Percentiles rank a stretch among this genome's conserved stretches.
Conservation (phyloP, 805 yeast species). For the Brettanomyces naardenensis region DNA sequence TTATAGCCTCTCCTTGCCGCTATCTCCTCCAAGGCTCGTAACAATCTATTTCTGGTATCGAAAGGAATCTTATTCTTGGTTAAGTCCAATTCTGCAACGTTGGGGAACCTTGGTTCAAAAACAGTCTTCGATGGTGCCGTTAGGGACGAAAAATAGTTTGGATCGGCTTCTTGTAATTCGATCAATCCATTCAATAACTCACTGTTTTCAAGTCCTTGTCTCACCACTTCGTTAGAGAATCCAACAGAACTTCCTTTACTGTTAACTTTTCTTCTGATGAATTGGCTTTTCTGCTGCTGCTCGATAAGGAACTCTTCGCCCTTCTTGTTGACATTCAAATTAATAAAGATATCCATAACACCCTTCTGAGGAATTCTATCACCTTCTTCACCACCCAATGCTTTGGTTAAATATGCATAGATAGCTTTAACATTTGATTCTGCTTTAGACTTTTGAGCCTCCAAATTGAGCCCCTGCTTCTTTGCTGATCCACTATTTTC, state of each 20-base stretch:
- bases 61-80: slow-evolving; percentile 21
- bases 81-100: slow-evolving; percentile 16
- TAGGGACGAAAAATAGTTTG: too few relatives aligned
- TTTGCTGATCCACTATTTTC: not conserved
- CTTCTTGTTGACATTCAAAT: not conserved
- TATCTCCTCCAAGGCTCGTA: slow-evolving; percentile 22
- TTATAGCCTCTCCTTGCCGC: slow-evolving; percentile 17
- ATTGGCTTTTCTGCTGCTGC: slow-evolving; percentile 7
- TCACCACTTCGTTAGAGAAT: slow-evolving; percentile 1
- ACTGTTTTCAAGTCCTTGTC: not conserved
- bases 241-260: not conserved
- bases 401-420: slow-evolving; percentile 1
- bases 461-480: slow-evolving; percentile 3
- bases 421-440: not conserved
- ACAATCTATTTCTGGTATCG: slow-evolving; percentile 20
- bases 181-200: not conserved
- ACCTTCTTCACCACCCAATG: slow-evolving; percentile 4
- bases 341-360: not conserved
- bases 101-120: slow-evolving; percentile 2
- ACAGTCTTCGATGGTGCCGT: too few relatives aligned
- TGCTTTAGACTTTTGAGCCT: slow-evolving; percentile 4
- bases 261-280: slow-evolving; percentile 9
- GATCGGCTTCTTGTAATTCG: not conserved
- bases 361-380: slow-evolving; percentile 6
- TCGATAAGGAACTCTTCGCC: not conserved